Conservation (phyloP, 1,284 basidiomycete genomes). For the Rhodotorula mucilaginosa region DNA sequence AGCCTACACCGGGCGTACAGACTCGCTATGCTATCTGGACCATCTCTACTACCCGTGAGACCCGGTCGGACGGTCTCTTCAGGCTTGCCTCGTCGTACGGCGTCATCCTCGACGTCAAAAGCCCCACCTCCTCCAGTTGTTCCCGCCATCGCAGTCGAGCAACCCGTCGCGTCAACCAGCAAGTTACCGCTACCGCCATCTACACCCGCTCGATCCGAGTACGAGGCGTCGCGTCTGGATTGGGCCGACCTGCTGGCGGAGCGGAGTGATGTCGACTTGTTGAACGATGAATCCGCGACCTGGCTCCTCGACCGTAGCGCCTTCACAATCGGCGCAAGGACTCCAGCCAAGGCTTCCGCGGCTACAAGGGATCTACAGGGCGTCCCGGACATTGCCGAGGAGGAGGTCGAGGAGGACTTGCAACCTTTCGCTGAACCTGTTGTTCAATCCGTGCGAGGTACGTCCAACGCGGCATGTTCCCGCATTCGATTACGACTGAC, state of each 20-base stretch:
- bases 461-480: no score
- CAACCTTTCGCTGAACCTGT: neutral
- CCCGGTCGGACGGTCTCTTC: neutral
- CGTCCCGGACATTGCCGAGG: neutral
- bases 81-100: slow-evolving; percentile 11
- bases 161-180: neutral
- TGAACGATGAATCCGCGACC: slow-evolving; percentile 4
- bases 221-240: slow-evolving; percentile 8
- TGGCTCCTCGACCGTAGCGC: slow-evolving; percentile 21
- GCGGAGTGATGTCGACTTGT: neutral
- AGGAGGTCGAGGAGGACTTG: neutral
- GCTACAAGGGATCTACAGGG: neutral
- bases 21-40: neutral
- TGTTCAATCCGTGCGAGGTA: no score
- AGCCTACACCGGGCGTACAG: neutral
- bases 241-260: slow-evolving; percentile 2
- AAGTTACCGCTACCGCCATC: no score
- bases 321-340: slow-evolving; percentile 14
- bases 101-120: no score
- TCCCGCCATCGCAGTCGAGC: neutral
- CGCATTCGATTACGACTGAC: no score
- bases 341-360: neutral
- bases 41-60: slow-evolving; percentile 14
- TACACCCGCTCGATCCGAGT: neutral
- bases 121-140: neutral